Conservation (phyloP, 78 protist genomes). For the Emiliania huxleyi region DNA sequence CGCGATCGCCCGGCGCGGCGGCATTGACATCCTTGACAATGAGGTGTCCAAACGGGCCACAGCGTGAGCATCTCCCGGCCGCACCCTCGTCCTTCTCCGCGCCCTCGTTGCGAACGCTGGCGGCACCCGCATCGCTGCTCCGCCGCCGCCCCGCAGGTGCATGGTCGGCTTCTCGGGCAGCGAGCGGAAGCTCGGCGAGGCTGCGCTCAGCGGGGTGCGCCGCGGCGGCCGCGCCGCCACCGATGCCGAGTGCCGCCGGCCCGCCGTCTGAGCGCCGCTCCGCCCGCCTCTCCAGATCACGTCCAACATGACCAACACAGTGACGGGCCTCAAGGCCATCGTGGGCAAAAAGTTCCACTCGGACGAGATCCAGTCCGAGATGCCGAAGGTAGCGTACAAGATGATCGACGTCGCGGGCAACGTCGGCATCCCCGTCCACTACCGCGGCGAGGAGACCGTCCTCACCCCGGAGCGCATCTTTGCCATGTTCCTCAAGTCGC, state of each 20-base stretch:
- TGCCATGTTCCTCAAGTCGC: slow-evolving; percentile 77
- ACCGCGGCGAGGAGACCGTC: slow-evolving; percentile 56
- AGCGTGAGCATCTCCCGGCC: not conserved
- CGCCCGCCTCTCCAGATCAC: slow-evolving; percentile 17
- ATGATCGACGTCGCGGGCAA: slow-evolving; percentile 31
- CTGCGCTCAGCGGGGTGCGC: not conserved
- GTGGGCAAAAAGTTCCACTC: slow-evolving; percentile 61
- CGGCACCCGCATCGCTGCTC: too few species aligned
- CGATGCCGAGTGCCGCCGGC: too few species aligned
- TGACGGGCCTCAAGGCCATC: slow-evolving; percentile 70
- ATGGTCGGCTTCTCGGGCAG: slow-evolving; percentile 31
- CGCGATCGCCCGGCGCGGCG: slow-evolving; percentile 84
- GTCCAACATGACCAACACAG: slow-evolving; percentile 82
- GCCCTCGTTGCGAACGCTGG: too few species aligned
- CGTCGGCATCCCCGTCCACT: slow-evolving; percentile 18
- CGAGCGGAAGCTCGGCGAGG: slow-evolving; percentile 35
- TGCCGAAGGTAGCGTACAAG: not conserved
- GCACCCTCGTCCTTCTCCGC: not conserved
- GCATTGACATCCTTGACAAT: slow-evolving; percentile 82
- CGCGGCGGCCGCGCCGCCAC: too few species aligned
- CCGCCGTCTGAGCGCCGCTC: too few species aligned
- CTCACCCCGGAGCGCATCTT: slow-evolving; percentile 67
- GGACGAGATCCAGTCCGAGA: not conserved
- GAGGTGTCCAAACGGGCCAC: slow-evolving; percentile 77
- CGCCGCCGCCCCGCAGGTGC: slow-evolving; percentile 4